phyloP scores from a whole-genome alignment of 345 rosid species.

The Punica granatum region DNA sequence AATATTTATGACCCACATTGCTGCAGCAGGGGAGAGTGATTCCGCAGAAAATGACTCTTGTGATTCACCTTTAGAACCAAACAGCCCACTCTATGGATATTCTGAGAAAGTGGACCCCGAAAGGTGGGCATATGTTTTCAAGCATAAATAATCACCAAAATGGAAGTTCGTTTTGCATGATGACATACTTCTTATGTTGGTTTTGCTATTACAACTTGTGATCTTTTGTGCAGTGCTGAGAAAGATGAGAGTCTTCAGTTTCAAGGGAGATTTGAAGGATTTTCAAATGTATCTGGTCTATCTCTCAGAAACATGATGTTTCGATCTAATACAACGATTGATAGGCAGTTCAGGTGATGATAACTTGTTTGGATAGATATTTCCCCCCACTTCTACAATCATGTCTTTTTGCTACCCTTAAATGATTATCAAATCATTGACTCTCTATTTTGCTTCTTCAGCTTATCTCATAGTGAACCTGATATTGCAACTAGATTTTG shows the following conservation, averaged over 20 bases:
- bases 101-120: slow-evolving; percentile 71
- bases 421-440: slow-evolving; percentile 3
- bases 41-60: slow-evolving; percentile 99
- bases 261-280: slow-evolving; percentile 54
- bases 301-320: slow-evolving; percentile 59
- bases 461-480: slow-evolving; percentile 91
- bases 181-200: not conserved
- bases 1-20: slow-evolving; percentile 77
- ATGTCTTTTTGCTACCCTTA: not conserved
- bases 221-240: slow-evolving; percentile 54
- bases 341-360: slow-evolving; percentile 63
- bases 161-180: not conserved
- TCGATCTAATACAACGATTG: slow-evolving; percentile 20
- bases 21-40: slow-evolving; percentile 97
- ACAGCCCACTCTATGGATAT: slow-evolving; percentile 83
- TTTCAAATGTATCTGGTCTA: slow-evolving; percentile 59
- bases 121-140: slow-evolving; percentile 35
- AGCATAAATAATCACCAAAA: not conserved
- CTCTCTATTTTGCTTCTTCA: slow-evolving; percentile 22
- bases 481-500: slow-evolving; percentile 78
- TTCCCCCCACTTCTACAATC: not conserved
- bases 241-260: slow-evolving; percentile 65
- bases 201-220: slow-evolving; percentile 13
- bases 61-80: slow-evolving; percentile 98
- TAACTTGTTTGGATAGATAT: not conserved